phyloP scores from a whole-genome alignment of 306 rosid species.

The Ormosia emarginata region DNA sequence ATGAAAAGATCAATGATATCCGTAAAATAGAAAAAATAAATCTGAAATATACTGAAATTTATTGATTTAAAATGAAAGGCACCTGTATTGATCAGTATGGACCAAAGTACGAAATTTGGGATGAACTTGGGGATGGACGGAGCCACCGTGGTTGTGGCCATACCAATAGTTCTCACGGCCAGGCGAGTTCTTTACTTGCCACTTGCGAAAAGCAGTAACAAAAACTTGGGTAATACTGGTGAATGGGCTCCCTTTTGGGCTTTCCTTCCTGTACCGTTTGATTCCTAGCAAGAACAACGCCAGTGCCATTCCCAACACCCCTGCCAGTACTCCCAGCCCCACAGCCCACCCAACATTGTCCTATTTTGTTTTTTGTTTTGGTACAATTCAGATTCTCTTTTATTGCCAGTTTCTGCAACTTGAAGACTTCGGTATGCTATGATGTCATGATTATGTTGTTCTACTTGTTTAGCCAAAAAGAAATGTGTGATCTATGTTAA shows the following conservation, averaged over 20 bases:
- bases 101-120: neutral
- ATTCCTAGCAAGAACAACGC: conserved; percentile 31
- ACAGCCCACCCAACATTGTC: conserved; percentile 51
- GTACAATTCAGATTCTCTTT: neutral
- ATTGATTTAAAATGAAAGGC: neutral
- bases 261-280: conserved; percentile 25
- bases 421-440: neutral
- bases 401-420: neutral
- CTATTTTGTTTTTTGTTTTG: neutral
- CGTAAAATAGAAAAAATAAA: neutral
- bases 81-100: conserved; percentile 45
- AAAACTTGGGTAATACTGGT: conserved; percentile 41
- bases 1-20: too few relatives aligned
- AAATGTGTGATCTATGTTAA: too few relatives aligned
- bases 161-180: neutral
- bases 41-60: neutral
- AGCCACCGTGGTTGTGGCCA: neutral
- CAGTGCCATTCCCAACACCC: conserved; percentile 33
- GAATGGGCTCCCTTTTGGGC: conserved; percentile 43
- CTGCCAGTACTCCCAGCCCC: conserved; percentile 36
- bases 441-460: neutral
- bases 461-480: neutral
- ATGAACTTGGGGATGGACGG: neutral
- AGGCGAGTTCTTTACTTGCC: conserved; percentile 23
- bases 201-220: conserved; percentile 39